phyloP scores from a whole-genome alignment of 192 early-diverging fungal genomes.

The Geosiphon pyriformis region DNA sequence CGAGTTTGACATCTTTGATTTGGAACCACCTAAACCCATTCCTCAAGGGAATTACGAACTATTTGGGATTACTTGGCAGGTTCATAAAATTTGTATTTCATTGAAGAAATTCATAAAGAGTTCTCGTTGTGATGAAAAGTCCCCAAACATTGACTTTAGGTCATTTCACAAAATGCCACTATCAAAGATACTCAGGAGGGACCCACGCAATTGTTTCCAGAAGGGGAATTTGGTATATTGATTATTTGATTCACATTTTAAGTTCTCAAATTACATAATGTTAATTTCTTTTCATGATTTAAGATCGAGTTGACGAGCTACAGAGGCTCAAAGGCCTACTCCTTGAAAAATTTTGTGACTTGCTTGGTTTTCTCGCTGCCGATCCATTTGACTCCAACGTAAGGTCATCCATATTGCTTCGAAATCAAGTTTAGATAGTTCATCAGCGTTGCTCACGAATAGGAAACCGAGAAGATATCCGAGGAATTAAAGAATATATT shows the following conservation, averaged over 20 bases:
- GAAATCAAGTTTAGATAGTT: too few relatives aligned
- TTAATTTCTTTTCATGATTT: not conserved
- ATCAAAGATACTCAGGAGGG: conserved; percentile 47
- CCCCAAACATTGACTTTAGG: conserved; percentile 13
- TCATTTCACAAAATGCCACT: conserved; percentile 42
- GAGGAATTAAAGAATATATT: conserved; percentile 66
- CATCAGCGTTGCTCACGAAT: too few relatives aligned
- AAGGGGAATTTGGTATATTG: conserved; percentile 36
- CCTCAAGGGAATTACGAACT: conserved; percentile 46
- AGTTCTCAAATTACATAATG: not conserved
- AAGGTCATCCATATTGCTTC: too few relatives aligned
- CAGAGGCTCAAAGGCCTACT: conserved; percentile 57
- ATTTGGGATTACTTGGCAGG: conserved; percentile 70
- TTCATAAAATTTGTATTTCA: conserved; percentile 21
- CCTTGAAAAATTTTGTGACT: conserved; percentile 63
- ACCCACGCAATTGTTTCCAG: conserved; percentile 54
- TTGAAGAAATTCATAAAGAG: not conserved
- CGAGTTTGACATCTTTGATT: conserved; percentile 39
- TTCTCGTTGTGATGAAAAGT: not conserved
- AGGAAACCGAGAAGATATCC: too few relatives aligned
- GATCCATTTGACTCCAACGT: conserved; percentile 48
- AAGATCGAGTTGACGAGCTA: conserved; percentile 62
- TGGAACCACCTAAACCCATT: conserved; percentile 53
- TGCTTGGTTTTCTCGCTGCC: conserved; percentile 56
- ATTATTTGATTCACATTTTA: not conserved